These are phyloP conservation scores for Phylloporus sp. DNA, from an alignment of 768 basidiomycete species.

Conservation along the genomic window DNA sequence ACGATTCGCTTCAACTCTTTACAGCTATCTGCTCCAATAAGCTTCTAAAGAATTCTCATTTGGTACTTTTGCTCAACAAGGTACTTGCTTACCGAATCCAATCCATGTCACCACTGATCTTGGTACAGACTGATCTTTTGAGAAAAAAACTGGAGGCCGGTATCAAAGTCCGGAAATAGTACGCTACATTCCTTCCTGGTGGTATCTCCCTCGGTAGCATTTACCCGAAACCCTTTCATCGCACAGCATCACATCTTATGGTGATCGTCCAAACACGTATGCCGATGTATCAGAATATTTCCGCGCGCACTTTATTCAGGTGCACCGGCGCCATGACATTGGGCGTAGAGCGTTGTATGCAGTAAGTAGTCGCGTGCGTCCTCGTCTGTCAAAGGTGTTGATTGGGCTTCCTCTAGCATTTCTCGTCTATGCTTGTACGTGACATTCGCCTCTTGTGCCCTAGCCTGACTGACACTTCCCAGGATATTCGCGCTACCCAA, in stretches of 20 bases:
- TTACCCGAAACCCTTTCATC: not conserved
- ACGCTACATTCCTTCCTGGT: slow-evolving; percentile 30
- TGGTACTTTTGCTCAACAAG: slow-evolving; percentile 79
- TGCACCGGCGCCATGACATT: slow-evolving; percentile 63
- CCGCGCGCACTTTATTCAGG: slow-evolving; percentile 78
- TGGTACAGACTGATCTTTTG: slow-evolving; percentile 61
- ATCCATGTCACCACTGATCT: slow-evolving; percentile 5
- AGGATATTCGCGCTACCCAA: slow-evolving; percentile 69
- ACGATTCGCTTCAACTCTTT: slow-evolving; percentile 79
- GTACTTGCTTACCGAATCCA: slow-evolving; percentile 32
- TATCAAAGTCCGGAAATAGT: slow-evolving; percentile 73
- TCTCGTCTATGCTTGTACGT: slow-evolving; percentile 65
- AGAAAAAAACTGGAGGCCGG: slow-evolving; percentile 68
- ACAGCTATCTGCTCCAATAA: slow-evolving; percentile 71
- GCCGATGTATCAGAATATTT: slow-evolving; percentile 75
- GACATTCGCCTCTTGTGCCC: not conserved
- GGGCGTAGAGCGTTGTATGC: slow-evolving; percentile 59
- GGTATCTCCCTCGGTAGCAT: not conserved
- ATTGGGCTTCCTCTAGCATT: slow-evolving; percentile 44
- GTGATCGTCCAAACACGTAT: slow-evolving; percentile 66
- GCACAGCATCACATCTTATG: slow-evolving; percentile 71
- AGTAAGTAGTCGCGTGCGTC: slow-evolving; percentile 40
- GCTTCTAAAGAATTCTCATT: slow-evolving; percentile 65
- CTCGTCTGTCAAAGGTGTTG: slow-evolving; percentile 6
- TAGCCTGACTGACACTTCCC: not conserved